Evolutionary conservation across 177 flowering plant species (phyloP).

Genomic region (Vitis hybrid): DNA sequence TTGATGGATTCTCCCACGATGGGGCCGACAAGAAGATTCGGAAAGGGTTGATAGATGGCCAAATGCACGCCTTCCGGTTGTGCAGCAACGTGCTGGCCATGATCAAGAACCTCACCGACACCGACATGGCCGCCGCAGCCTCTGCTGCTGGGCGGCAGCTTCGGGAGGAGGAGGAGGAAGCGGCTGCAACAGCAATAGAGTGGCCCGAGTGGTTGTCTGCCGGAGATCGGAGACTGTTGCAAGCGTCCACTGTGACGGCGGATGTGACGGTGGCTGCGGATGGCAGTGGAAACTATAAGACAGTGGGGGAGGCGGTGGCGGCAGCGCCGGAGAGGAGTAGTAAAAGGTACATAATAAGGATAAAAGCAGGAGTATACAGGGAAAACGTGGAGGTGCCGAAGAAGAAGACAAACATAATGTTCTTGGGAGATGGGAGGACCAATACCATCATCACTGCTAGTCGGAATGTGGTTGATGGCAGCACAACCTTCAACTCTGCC

Average conservation of each 20-base stretch:
- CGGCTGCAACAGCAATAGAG: neutral
- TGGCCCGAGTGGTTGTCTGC: conserved; percentile 75
- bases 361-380: conserved; percentile 65
- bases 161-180: conserved; percentile 14
- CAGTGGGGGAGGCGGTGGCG: conserved; percentile 58
- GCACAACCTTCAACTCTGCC: conserved; percentile 78
- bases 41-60: conserved; percentile 4
- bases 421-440: conserved; percentile 66
- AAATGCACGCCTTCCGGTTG: conserved; percentile 27
- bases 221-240: conserved; percentile 62
- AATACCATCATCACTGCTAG: conserved; percentile 63
- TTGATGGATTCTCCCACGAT: conserved; percentile 71
- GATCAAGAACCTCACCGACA: conserved; percentile 59
- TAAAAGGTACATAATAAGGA: conserved; percentile 49
- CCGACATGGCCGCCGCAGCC: too few relatives aligned
- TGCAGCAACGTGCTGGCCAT: conserved; percentile 74
- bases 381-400: conserved; percentile 61
- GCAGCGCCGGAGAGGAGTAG: conserved; percentile 61
- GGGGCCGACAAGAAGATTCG: conserved; percentile 39
- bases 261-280: conserved; percentile 72
- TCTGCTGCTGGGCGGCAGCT: neutral
- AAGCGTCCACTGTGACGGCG: conserved; percentile 37
- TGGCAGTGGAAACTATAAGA: conserved; percentile 58
- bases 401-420: conserved; percentile 60
- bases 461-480: conserved; percentile 54